A percentile compares a stretch with the other conserved stretches of the same genome.
Evolutionary conservation across 2,329 filamentous ascomycete species (phyloP).

Genomic region (Diaporthe batatas): DNA sequence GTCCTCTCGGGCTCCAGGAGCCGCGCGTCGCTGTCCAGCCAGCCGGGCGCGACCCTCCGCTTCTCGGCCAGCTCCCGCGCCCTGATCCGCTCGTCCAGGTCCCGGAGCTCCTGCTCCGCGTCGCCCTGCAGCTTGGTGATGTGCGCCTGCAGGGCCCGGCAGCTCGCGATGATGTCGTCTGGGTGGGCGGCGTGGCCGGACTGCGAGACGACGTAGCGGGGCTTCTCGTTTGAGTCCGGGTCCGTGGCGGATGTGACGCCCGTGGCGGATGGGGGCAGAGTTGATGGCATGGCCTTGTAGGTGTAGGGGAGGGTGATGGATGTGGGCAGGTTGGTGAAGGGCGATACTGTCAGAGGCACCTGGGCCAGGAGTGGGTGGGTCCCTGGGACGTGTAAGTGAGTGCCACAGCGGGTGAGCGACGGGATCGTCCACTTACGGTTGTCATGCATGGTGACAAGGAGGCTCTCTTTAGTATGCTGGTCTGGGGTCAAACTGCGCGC

Average conservation of each 20-base stretch:
- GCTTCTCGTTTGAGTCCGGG: conserved; percentile 58
- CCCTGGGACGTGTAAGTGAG: conserved; percentile 59
- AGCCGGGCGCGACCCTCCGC: conserved; percentile 82
- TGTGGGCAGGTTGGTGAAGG: conserved; percentile 90
- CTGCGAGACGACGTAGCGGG: conserved; percentile 81
- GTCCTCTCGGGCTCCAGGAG: conserved; percentile 76
- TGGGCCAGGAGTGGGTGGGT: conserved; percentile 92
- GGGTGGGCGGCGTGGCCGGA: conserved; percentile 89
- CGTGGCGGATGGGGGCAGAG: conserved; percentile 80
- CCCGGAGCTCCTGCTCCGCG: conserved; percentile 74
- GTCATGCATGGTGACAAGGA: conserved; percentile 53
- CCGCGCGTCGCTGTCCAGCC: conserved; percentile 80
- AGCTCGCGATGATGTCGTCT: conserved; percentile 86
- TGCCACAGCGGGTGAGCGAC: conserved; percentile 36
- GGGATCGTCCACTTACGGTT: conserved; percentile 48
- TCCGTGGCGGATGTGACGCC: conserved; percentile 60
- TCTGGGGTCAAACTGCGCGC: not conserved
- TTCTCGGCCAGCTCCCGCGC: conserved; percentile 83
- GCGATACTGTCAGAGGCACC: conserved; percentile 92
- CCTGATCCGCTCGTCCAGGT: conserved; percentile 76
- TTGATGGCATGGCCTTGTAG: conserved; percentile 90
- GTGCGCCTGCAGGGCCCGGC: conserved; percentile 82
- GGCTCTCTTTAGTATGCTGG: not conserved
- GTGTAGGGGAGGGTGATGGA: conserved; percentile 95
- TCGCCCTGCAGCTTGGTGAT: conserved; percentile 77